Evolutionary conservation across 75 land plant species (phyloP).

Genomic region (Isoetes taiwanensis): DNA sequence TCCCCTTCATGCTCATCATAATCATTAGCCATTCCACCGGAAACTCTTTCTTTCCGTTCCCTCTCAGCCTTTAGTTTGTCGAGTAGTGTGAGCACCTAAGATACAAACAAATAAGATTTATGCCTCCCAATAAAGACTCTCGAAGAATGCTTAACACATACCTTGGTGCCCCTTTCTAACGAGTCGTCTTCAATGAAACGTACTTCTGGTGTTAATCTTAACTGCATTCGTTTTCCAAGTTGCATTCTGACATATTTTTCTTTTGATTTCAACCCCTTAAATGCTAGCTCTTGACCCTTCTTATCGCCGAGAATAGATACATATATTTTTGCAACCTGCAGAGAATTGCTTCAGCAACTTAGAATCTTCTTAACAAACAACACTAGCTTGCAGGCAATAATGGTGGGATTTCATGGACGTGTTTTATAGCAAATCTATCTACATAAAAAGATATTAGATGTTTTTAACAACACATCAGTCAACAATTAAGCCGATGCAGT

Average conservation of each 20-base stretch:
- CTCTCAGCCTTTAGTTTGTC: conserved; percentile 20
- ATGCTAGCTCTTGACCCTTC: conserved; percentile 76
- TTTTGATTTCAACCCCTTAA: conserved; percentile 75
- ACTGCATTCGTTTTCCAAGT: conserved; percentile 74
- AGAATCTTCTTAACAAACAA: too few relatives aligned
- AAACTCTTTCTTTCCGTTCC: conserved; percentile 22
- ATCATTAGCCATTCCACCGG: conserved; percentile 3
- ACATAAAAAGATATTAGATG: too few relatives aligned
- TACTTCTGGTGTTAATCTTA: conserved; percentile 83
- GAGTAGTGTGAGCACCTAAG: conserved; percentile 21
- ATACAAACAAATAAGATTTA: not conserved
- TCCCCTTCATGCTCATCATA: not conserved
- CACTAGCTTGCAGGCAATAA: too few relatives aligned
- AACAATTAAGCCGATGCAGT: too few relatives aligned
- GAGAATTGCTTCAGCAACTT: too few relatives aligned
- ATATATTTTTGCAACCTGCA: conserved; percentile 88
- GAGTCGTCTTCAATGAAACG: conserved; percentile 93
- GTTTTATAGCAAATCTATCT: too few relatives aligned
- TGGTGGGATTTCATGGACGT: too few relatives aligned
- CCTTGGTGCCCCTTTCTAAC: conserved; percentile 87
- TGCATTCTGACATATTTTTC: conserved; percentile 72
- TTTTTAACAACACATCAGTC: too few relatives aligned
- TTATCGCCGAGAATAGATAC: conserved; percentile 86
- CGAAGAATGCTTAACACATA: too few relatives aligned
- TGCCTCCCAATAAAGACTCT: too few relatives aligned